Base-by-base conservation (phyloP, 495 filamentous ascomycete species). In the Penicillium paradoxum region DNA sequence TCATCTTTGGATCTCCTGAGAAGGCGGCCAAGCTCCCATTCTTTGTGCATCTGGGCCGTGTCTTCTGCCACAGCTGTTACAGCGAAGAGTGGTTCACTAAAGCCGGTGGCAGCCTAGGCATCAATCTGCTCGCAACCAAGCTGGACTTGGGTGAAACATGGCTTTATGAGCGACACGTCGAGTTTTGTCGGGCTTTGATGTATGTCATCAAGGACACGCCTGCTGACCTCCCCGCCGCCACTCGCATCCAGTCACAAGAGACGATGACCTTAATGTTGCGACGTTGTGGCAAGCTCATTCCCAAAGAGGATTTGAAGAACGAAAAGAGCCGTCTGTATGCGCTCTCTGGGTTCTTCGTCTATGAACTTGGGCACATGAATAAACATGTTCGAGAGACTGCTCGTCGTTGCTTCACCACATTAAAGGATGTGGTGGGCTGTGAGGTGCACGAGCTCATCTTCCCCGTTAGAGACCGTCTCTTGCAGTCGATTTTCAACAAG, bases 161-260 rank as follows among this genome's bases (percentile, higher is more conserved):
- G 91, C 73, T 97, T 19, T 77, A 82, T 41, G 79, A 83, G 6
- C 84, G 85, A 56, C 90, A 96, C 56, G 76, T 85, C 44, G 90
- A 97, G 29, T 90, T 96, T 57, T 83, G 89, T 34, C 82, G 87
- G 27, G 89, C 90, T 11, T 74, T 99, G 44, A 83, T 95, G 72
- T 96, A 95, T 74, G 91, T 96, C 58, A 88, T 97, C 70, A 97
- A 99, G 66, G 95, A 99, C 68, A 93, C 96, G 75, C 92, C 95
- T 2, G 73, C 85, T 32, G 95, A 97, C 65, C 77, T 97, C 0
- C 90, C 95, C 9, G 89, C 92, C 21, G 87, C 84, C 58, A 97
- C 91, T 2, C 79, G 95, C 4, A 72, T 83, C 19, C 84, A 84
- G 45, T 90, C 95, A 3, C 87, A 91, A 65, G 80, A 84, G 3